Evolutionary conservation across 495 filamentous ascomycete genomes (phyloP).

Genomic region (Neurospora sp.): DNA sequence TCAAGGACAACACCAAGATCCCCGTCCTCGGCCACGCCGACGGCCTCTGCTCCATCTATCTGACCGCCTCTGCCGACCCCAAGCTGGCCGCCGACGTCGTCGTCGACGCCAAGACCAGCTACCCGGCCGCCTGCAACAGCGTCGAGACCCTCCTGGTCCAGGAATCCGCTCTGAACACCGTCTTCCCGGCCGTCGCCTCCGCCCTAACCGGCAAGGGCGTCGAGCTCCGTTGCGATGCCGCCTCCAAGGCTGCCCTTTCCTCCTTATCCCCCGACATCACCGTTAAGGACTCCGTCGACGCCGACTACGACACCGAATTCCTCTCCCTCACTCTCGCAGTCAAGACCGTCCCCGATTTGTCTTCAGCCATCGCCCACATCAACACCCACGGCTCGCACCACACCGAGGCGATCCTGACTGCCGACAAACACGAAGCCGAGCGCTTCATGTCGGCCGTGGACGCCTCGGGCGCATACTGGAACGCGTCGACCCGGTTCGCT

Average conservation of each 20-base stretch:
- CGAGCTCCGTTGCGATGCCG: constrained; percentile 68
- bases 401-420: constrained; percentile 84
- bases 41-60: constrained; percentile 83
- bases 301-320: constrained; percentile 84
- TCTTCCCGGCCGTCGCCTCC: constrained; percentile 62
- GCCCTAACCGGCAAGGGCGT: constrained; percentile 70
- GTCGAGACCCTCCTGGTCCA: constrained; percentile 86
- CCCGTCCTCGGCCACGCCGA: constrained; percentile 96
- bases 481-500: constrained; percentile 85
- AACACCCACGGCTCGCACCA: constrained; percentile 88
- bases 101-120: constrained; percentile 85
- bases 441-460: constrained; percentile 77
- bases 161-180: constrained; percentile 50
- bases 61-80: constrained; percentile 67
- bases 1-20: constrained; percentile 85
- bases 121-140: constrained; percentile 94
- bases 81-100: constrained; percentile 67
- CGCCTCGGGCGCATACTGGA: constrained; percentile 93
- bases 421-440: constrained; percentile 52
- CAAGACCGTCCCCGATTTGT: constrained; percentile 59
- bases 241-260: constrained; percentile 42
- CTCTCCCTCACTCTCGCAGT: constrained; percentile 76
- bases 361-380: constrained; percentile 76
- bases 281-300: constrained; percentile 47
- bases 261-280: constrained; percentile 20